phyloP scores from a whole-genome alignment of 1,284 basidiomycete genomes.

The Ceratobasidium sp. region DNA sequence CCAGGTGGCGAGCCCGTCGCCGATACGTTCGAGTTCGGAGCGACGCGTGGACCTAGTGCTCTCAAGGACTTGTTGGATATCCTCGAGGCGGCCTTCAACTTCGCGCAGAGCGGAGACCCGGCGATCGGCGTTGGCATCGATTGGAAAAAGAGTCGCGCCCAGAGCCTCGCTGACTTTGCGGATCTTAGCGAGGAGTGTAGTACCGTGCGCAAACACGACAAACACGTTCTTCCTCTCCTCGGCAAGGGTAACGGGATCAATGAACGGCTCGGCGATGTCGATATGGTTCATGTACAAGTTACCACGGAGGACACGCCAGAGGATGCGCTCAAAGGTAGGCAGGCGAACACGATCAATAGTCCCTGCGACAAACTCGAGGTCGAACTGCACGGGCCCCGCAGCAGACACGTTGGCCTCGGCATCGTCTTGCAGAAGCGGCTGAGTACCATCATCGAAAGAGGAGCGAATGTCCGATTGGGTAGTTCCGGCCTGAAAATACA shows the following conservation, averaged over 20 bases:
- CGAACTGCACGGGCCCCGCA: slow-evolving; percentile 68
- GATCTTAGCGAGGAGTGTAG: slow-evolving; percentile 93
- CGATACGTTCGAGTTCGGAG: slow-evolving; percentile 85
- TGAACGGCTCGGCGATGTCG: slow-evolving; percentile 93
- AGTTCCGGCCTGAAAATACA: slow-evolving; percentile 73
- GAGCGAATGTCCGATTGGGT: slow-evolving; percentile 82
- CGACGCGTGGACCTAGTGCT: slow-evolving; percentile 90
- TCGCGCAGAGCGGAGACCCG: slow-evolving; percentile 91
- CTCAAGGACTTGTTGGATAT: slow-evolving; percentile 89
- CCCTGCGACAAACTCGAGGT: slow-evolving; percentile 97
- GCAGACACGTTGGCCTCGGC: slow-evolving; percentile 73
- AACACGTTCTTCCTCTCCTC: slow-evolving; percentile 98
- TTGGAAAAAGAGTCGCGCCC: slow-evolving; percentile 96
- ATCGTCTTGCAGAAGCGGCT: slow-evolving; percentile 91
- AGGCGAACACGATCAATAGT: slow-evolving; percentile 95
- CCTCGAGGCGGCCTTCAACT: slow-evolving; percentile 90
- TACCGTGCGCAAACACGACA: slow-evolving; percentile 99
- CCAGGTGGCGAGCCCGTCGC: slow-evolving; percentile 90
- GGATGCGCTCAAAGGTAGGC: slow-evolving; percentile 94
- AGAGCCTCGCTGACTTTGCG: slow-evolving; percentile 98
- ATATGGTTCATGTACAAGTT: slow-evolving; percentile 99
- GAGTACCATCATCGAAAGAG: slow-evolving; percentile 93
- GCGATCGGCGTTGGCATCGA: slow-evolving; percentile 93
- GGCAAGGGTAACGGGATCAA: slow-evolving; percentile 82
- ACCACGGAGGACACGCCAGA: slow-evolving; percentile 97